Conservation (phyloP, 371 early-diverging fungal species). For the Dinochytrium kinnereticum region DNA sequence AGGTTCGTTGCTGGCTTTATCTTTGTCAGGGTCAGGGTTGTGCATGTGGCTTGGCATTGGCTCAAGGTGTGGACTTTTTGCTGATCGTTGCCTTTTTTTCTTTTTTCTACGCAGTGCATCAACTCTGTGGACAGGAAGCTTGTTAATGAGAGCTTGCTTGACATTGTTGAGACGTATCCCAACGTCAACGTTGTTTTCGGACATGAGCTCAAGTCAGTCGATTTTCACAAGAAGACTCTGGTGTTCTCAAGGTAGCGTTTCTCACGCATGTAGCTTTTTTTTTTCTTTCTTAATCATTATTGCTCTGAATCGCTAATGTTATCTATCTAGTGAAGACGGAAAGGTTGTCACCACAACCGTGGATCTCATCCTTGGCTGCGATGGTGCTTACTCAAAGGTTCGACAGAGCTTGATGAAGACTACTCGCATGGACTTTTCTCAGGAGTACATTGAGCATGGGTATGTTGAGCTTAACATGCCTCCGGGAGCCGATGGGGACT, state of each 20-base stretch:
- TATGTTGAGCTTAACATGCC: constrained; percentile 83
- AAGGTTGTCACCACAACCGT: constrained; percentile 41
- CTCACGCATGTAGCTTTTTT: too few species aligned
- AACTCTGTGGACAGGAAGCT: constrained; percentile 90
- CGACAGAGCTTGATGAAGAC: constrained; percentile 78
- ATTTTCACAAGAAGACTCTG: constrained; percentile 60
- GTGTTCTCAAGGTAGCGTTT: constrained; percentile 43
- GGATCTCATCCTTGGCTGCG: constrained; percentile 93
- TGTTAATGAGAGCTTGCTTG: constrained; percentile 81
- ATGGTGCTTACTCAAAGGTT: constrained; percentile 88
- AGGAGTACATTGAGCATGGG: constrained; percentile 87
- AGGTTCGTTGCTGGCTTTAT: constrained; percentile 57
- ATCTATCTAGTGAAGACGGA: too few species aligned
- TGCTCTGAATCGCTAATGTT: constrained; percentile 19
- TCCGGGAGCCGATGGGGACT: constrained; percentile 63
- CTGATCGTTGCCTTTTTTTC: neutral
- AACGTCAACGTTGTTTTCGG: constrained; percentile 76
- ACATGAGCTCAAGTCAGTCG: constrained; percentile 61
- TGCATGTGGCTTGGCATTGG: constrained; percentile 6
- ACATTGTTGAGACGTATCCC: constrained; percentile 64
- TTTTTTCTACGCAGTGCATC: constrained; percentile 68
- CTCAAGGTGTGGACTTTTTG: neutral
- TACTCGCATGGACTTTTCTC: constrained; percentile 78
- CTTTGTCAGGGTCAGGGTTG: neutral
- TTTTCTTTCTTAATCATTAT: neutral